Evolutionary conservation across 352 stramenopile genomes (phyloP).

Genomic region (Pythium graminicola): DNA sequence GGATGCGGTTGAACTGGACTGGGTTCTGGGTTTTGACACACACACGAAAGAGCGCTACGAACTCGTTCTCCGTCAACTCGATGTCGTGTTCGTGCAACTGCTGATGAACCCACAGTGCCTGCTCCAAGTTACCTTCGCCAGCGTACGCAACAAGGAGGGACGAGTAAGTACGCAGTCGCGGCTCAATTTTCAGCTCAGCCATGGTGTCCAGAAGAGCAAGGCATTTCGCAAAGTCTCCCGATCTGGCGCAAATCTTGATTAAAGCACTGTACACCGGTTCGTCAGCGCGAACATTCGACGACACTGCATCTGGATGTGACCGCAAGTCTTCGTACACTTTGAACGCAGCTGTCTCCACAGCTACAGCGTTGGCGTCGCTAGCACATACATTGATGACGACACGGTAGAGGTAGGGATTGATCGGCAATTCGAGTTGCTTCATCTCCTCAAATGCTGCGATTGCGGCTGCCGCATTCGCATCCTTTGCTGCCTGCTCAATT

Average conservation of each 20-base stretch:
- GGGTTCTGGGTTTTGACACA: slow-evolving; percentile 34
- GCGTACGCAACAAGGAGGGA: slow-evolving; percentile 60
- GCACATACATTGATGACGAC: slow-evolving; percentile 31
- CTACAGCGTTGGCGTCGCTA: slow-evolving; percentile 9
- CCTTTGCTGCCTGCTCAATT: slow-evolving; percentile 30
- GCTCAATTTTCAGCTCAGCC: slow-evolving; percentile 35
- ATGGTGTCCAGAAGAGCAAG: slow-evolving; percentile 45
- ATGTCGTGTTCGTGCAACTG: slow-evolving; percentile 41
- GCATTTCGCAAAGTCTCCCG: slow-evolving; percentile 46
- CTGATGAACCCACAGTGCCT: slow-evolving; percentile 48
- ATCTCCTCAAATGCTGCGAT: slow-evolving; percentile 64
- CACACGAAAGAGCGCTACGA: slow-evolving; percentile 46
- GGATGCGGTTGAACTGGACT: slow-evolving; percentile 45
- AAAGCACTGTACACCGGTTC: slow-evolving; percentile 72
- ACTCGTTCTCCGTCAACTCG: slow-evolving; percentile 58
- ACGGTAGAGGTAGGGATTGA: slow-evolving; percentile 29
- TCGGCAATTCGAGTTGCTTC: slow-evolving; percentile 25
- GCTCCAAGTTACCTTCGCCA: slow-evolving; percentile 40
- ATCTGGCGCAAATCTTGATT: slow-evolving; percentile 65
- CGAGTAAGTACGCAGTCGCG: slow-evolving; percentile 70
- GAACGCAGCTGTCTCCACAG: slow-evolving; percentile 20
- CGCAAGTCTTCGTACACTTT: slow-evolving; percentile 18
- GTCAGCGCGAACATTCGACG: slow-evolving; percentile 27
- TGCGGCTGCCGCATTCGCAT: slow-evolving; percentile 24
- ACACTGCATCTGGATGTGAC: slow-evolving; percentile 13